phyloP scores from a whole-genome alignment of 2,329 filamentous ascomycete genomes.

The Fusarium nygamai region DNA sequence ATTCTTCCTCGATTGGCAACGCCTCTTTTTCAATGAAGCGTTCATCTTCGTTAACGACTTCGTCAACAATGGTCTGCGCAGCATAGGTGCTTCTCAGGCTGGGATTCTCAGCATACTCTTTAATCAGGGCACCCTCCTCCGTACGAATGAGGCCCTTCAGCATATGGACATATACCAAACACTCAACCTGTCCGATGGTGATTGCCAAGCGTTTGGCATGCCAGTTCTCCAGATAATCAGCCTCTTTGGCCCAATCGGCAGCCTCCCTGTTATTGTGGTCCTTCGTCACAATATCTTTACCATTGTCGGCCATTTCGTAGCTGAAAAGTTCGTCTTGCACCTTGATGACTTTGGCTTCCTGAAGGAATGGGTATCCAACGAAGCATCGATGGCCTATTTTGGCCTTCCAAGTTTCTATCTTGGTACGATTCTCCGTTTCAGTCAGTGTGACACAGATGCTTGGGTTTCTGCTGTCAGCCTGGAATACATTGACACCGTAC shows the following conservation, averaged over 20 bases:
- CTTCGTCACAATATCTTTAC: slow-evolving; percentile 70
- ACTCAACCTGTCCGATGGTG: slow-evolving; percentile 86
- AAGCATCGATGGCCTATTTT: slow-evolving; percentile 88
- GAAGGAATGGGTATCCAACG: slow-evolving; percentile 93
- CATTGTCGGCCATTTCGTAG: slow-evolving; percentile 76
- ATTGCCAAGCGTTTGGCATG: slow-evolving; percentile 94
- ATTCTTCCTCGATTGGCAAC: slow-evolving; percentile 91
- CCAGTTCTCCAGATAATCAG: slow-evolving; percentile 81
- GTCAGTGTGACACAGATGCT: slow-evolving; percentile 92
- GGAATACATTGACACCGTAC: slow-evolving; percentile 94
- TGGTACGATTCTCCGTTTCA: slow-evolving; percentile 76
- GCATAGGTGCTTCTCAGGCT: slow-evolving; percentile 91
- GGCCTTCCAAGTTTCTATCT: slow-evolving; percentile 75
- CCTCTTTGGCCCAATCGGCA: slow-evolving; percentile 84
- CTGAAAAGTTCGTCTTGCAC: slow-evolving; percentile 95
- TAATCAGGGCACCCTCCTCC: slow-evolving; percentile 88
- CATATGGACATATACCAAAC: slow-evolving; percentile 91
- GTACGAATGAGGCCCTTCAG: slow-evolving; percentile 91
- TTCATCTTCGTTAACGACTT: slow-evolving; percentile 89
- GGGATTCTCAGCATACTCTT: slow-evolving; percentile 88
- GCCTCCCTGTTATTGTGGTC: slow-evolving; percentile 82
- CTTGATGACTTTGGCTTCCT: slow-evolving; percentile 88
- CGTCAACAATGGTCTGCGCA: slow-evolving; percentile 89
- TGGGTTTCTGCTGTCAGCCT: slow-evolving; percentile 94
- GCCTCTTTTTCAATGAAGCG: slow-evolving; percentile 92